phyloP scores from a whole-genome alignment of 768 basidiomycete genomes.

The Suillus sp. region DNA sequence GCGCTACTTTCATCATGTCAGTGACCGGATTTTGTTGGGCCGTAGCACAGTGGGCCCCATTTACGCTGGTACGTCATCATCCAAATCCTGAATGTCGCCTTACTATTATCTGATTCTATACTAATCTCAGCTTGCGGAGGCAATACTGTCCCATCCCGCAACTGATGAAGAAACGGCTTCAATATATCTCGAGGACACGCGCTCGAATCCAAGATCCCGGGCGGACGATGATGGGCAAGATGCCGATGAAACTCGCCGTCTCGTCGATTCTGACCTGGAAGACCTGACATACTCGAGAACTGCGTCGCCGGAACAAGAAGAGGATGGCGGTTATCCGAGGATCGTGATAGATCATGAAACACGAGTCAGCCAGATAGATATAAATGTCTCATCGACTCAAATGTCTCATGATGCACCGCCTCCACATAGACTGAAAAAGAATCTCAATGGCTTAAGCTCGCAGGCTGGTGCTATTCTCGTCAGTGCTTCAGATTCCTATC shows the following conservation, averaged over 20 bases:
- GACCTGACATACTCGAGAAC: conserved; percentile 20
- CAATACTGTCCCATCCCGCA: conserved; percentile 71
- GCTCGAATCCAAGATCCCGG: conserved; percentile 18
- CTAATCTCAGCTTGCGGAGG: conserved; percentile 69
- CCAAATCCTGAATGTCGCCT: conserved; percentile 4
- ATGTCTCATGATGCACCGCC: conserved; percentile 14
- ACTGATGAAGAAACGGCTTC: conserved; percentile 27
- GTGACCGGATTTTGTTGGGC: conserved; percentile 93
- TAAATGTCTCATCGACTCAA: conserved; percentile 26
- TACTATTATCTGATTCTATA: conserved; percentile 23
- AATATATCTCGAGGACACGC: conserved; percentile 38
- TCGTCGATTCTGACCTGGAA: conserved; percentile 25
- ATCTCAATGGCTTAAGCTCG: conserved; percentile 53
- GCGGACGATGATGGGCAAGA: conserved; percentile 23
- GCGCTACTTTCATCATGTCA: conserved; percentile 76
- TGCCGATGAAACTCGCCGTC: conserved; percentile 30
- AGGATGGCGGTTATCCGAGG: conserved; percentile 21
- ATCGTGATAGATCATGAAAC: conserved; percentile 49
- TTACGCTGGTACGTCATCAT: conserved; percentile 65
- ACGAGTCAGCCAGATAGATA: conserved; percentile 49
- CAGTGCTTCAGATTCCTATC: conserved; percentile 29
- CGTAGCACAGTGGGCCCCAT: conserved; percentile 90
- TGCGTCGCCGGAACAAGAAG: conserved; percentile 15
- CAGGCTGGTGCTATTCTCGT: conserved; percentile 91
- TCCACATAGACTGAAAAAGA: conserved; percentile 6